Evolutionary conservation across 2,329 filamentous ascomycete species (phyloP).

Genomic region (Fusarium sp.): DNA sequence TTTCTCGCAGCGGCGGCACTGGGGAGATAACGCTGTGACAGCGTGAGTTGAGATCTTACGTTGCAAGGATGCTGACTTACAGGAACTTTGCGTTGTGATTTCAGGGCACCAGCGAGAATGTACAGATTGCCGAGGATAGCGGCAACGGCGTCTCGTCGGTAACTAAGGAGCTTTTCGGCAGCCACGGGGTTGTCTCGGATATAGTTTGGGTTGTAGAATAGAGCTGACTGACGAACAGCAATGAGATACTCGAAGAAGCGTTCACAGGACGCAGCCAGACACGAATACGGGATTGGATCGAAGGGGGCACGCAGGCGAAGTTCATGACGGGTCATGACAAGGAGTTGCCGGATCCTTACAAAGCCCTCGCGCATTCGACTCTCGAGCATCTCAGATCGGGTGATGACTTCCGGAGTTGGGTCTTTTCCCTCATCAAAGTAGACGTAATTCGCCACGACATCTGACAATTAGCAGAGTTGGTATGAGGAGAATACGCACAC

Average conservation of each 20-base stretch:
- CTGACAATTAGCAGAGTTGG: constrained; percentile 41
- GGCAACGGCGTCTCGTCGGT: constrained; percentile 68
- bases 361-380: constrained; percentile 71
- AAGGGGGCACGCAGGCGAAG: constrained; percentile 69
- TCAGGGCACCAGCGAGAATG: constrained; percentile 66
- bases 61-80: constrained; percentile 45
- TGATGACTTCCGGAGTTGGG: constrained; percentile 63
- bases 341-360: constrained; percentile 66
- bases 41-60: neutral
- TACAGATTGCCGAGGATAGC: constrained; percentile 69
- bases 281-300: constrained; percentile 67
- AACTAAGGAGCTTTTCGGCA: constrained; percentile 60
- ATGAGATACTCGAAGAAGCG: constrained; percentile 71
- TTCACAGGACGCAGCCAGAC: constrained; percentile 66
- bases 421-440: constrained; percentile 67
- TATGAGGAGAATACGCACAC: constrained; percentile 2
- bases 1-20: constrained; percentile 66
- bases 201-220: constrained; percentile 68
- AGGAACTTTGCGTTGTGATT: constrained; percentile 62
- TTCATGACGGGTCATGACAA: constrained; percentile 69
- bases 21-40: constrained; percentile 62
- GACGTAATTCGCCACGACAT: constrained; percentile 66
- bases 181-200: constrained; percentile 63
- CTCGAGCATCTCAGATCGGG: constrained; percentile 68
- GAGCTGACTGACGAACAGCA: constrained; percentile 66